phyloP scores from a whole-genome alignment of 805 yeast genomes.

The Nakazawaea wyomingensis region DNA sequence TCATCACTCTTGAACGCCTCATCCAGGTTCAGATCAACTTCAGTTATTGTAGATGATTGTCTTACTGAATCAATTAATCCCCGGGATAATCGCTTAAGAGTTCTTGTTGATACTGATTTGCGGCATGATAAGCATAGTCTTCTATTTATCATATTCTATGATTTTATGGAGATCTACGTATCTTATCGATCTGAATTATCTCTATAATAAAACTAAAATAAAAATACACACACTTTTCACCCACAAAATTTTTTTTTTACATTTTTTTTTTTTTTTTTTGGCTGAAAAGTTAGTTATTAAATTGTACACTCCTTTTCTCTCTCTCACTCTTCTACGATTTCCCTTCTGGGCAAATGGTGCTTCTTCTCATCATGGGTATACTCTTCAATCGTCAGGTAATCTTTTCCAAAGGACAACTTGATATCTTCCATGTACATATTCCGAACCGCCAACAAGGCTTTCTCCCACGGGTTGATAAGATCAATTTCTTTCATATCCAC shows the following conservation, averaged over 20 bases:
- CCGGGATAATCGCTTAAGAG: no score
- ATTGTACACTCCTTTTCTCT: background rate
- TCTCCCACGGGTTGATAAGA: slow-evolving; percentile 9
- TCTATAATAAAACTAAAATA: no score
- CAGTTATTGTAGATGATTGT: background rate
- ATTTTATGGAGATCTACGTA: no score
- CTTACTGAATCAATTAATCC: background rate
- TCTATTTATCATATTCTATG: background rate
- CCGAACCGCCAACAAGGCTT: background rate
- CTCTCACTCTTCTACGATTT: background rate
- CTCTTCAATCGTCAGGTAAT: background rate
- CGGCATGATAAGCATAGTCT: background rate
- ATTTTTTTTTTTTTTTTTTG: background rate
- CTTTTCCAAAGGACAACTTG: background rate
- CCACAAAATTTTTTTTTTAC: background rate
- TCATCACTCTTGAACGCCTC: background rate
- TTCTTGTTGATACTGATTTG: background rate
- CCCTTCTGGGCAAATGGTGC: background rate
- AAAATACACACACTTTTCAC: background rate
- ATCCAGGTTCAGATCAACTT: background rate
- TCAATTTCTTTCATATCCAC: slow-evolving; percentile 1
- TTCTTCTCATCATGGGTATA: background rate
- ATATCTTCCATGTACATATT: slow-evolving; percentile 10
- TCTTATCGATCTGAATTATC: no score
- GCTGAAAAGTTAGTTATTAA: no score